A percentile compares a stretch with the other conserved stretches of the same genome.
Evolutionary conservation across 2,329 filamentous ascomycete species (phyloP).

Genomic region (Cladosporium halotolerans): DNA sequence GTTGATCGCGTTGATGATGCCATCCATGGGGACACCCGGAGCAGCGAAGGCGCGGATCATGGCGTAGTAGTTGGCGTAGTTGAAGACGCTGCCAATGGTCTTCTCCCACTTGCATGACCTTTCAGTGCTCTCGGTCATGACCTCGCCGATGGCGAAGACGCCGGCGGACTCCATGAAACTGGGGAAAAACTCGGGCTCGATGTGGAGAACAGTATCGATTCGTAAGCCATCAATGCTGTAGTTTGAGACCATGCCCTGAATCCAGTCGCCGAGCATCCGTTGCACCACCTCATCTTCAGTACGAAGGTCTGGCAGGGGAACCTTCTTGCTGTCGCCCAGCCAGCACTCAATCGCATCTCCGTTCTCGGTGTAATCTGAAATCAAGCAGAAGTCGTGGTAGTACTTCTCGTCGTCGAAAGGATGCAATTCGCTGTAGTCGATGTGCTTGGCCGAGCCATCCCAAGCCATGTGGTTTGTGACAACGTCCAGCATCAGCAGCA

Average conservation of each 20-base stretch:
- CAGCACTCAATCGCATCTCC: slow-evolving; percentile 41
- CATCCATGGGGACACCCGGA: slow-evolving; percentile 31
- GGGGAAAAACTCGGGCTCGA: slow-evolving; percentile 32
- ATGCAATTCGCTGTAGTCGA: slow-evolving; percentile 49
- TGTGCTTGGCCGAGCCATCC: slow-evolving; percentile 38
- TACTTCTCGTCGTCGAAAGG: slow-evolving; percentile 53
- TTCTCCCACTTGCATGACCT: slow-evolving; percentile 33
- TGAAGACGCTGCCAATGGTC: slow-evolving; percentile 32
- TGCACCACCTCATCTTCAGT: slow-evolving; percentile 39
- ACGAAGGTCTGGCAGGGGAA: slow-evolving; percentile 42
- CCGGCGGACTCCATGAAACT: slow-evolving; percentile 30
- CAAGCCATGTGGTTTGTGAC: slow-evolving; percentile 53
- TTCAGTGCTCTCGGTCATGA: slow-evolving; percentile 28
- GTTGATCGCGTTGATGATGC: slow-evolving; percentile 32
- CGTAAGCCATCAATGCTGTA: slow-evolving; percentile 39
- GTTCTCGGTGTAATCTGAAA: slow-evolving; percentile 46
- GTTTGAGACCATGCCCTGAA: slow-evolving; percentile 35
- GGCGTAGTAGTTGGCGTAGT: slow-evolving; percentile 35
- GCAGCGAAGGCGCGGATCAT: slow-evolving; percentile 33
- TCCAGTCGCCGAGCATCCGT: slow-evolving; percentile 38
- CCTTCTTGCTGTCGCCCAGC: slow-evolving; percentile 43
- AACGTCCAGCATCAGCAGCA: slow-evolving; percentile 57
- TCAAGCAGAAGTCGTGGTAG: slow-evolving; percentile 55
- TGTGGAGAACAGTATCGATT: slow-evolving; percentile 35
- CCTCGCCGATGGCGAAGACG: slow-evolving; percentile 35